These are phyloP conservation scores for Daldinia bambusicola DNA, from an alignment of 495 filamentous ascomycete genomes.

Conservation along the genomic window DNA sequence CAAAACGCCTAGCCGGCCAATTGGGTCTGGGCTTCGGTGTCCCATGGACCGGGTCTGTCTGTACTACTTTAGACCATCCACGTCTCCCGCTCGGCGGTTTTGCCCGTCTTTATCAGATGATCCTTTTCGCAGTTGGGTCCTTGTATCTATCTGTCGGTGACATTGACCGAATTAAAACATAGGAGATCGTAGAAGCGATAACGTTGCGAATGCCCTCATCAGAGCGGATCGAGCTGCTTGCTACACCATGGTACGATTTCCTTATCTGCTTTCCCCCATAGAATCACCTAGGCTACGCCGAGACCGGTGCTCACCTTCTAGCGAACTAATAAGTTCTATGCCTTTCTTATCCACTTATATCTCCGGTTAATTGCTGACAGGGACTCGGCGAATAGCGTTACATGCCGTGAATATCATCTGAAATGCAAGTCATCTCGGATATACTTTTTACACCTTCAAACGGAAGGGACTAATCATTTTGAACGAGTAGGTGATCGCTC, in stretches of 20 bases:
- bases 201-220: slow-evolving; percentile 49
- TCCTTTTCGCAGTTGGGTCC: slow-evolving; percentile 10
- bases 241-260: slow-evolving; percentile 46
- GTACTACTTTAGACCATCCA: slow-evolving; percentile 27
- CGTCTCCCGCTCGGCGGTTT: slow-evolving; percentile 44
- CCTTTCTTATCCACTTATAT: slow-evolving; percentile 1
- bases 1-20: slow-evolving; percentile 21
- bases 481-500: slow-evolving; percentile 54
- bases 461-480: slow-evolving; percentile 1
- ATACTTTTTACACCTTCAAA: background rate
- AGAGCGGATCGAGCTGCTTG: slow-evolving; percentile 43
- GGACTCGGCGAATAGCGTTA: slow-evolving; percentile 48
- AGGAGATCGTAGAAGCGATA: slow-evolving; percentile 10
- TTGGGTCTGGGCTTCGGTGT: slow-evolving; percentile 20
- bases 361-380: slow-evolving; percentile 34
- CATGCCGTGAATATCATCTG: slow-evolving; percentile 58
- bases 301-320: background rate
- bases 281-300: background rate
- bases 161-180: slow-evolving; percentile 24
- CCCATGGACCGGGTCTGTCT: slow-evolving; percentile 24
- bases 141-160: slow-evolving; percentile 5
- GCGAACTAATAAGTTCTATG: background rate
- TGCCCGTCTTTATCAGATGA: slow-evolving; percentile 40
- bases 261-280: background rate
- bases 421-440: slow-evolving; percentile 50